Percentiles rank a stretch among this genome's conserved stretches.
These are phyloP conservation scores for Syncephalastrum sp. DNA, from an alignment of 371 early-diverging fungal species.

Conservation along the genomic window DNA sequence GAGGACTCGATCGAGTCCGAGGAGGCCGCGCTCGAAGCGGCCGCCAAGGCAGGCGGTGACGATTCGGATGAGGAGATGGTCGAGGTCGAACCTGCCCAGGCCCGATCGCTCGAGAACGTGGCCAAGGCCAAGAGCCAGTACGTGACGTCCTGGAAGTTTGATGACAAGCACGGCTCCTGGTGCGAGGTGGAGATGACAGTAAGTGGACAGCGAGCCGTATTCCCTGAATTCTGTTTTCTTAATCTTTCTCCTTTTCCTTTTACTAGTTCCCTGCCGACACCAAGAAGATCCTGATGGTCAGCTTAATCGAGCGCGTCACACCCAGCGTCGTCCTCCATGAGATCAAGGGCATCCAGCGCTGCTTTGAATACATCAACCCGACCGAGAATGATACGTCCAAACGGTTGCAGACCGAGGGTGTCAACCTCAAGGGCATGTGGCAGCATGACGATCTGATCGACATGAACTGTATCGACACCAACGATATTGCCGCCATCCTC, in stretches of 20 bases:
- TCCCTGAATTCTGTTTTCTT: not conserved
- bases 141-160: conserved; percentile 69
- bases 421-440: conserved; percentile 94
- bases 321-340: conserved; percentile 78
- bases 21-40: conserved; percentile 55
- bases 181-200: conserved; percentile 74
- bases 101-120: conserved; percentile 24
- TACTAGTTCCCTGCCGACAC: conserved; percentile 77
- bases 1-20: conserved; percentile 51
- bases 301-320: conserved; percentile 74
- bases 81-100: conserved; percentile 25
- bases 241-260: no score
- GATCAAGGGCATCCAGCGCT: conserved; percentile 78
- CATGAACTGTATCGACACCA: conserved; percentile 87
- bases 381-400: conserved; percentile 74
- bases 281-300: conserved; percentile 93
- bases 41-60: conserved; percentile 49
- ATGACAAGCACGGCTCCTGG: conserved; percentile 67
- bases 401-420: conserved; percentile 86
- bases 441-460: conserved; percentile 73
- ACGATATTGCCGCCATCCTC: conserved; percentile 95
- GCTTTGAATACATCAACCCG: conserved; percentile 77
- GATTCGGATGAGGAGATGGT: conserved; percentile 52
- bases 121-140: conserved; percentile 57
- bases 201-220: not conserved